Evolutionary conservation across 495 filamentous ascomycete species (phyloP).

Genomic region (Hyaloscypha finlandica): DNA sequence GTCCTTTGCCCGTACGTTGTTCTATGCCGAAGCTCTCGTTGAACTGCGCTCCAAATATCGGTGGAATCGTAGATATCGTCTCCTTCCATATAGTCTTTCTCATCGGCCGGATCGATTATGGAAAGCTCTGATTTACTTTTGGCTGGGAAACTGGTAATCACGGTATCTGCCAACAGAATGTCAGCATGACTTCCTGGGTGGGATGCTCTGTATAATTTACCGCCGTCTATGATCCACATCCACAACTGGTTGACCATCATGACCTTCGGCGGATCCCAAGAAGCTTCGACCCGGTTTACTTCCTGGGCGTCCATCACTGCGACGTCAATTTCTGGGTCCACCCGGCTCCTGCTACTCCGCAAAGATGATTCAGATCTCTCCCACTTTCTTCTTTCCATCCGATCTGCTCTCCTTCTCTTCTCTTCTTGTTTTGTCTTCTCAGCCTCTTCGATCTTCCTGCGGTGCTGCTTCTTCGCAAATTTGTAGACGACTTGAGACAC

Average conservation of each 20-base stretch:
- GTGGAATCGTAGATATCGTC: slow-evolving; percentile 8
- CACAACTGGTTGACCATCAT: slow-evolving; percentile 4
- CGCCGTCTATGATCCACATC: slow-evolving; percentile 2
- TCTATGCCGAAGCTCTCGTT: neutral
- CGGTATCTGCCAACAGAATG: neutral
- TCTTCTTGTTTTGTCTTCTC: neutral
- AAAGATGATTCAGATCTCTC: neutral
- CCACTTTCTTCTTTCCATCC: neutral
- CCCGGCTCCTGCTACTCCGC: neutral
- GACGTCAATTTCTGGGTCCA: neutral
- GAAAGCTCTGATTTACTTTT: slow-evolving; percentile 2
- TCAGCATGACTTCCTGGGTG: neutral
- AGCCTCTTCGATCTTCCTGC: neutral
- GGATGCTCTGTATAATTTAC: neutral
- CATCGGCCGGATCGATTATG: neutral
- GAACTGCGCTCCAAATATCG: slow-evolving; percentile 11
- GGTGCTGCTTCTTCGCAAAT: neutral
- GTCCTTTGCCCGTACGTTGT: slow-evolving; percentile 6
- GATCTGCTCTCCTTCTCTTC: neutral
- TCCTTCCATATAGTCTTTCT: neutral
- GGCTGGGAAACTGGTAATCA: slow-evolving; percentile 5
- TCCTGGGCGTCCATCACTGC: neutral
- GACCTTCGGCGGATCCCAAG: slow-evolving; percentile 1
- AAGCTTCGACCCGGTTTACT: neutral
- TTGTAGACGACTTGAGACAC: neutral